A percentile compares a stretch with the other conserved stretches of the same genome.
phyloP scores from a whole-genome alignment of 192 early-diverging fungal species.

The Linderina pennispora region DNA sequence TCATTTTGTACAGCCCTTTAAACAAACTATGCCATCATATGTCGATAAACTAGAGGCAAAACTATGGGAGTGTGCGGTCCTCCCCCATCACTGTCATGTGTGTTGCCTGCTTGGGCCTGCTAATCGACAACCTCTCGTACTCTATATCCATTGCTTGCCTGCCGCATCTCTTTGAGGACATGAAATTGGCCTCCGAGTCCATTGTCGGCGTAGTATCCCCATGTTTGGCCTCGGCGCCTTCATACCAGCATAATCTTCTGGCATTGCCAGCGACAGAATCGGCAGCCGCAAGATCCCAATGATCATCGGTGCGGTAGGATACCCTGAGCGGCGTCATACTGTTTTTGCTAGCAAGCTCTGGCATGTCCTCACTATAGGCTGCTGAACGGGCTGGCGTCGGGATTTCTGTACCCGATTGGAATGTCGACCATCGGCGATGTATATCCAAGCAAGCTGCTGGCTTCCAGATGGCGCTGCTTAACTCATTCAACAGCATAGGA shows the following conservation, averaged over 20 bases:
- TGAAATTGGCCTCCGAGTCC: constrained; percentile 29
- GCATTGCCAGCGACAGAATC: constrained; percentile 29
- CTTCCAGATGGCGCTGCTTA: constrained; percentile 27
- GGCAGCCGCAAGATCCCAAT: constrained; percentile 29
- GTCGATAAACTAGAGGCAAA: not conserved
- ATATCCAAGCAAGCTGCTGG: constrained; percentile 32
- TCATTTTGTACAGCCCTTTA: too few relatives aligned
- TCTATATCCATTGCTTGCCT: constrained; percentile 36
- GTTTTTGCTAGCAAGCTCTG: constrained; percentile 31
- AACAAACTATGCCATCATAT: not conserved
- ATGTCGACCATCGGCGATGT: constrained; percentile 30
- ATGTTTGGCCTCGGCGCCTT: constrained; percentile 37
- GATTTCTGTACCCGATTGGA: constrained; percentile 24
- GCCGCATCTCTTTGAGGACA: constrained; percentile 42
- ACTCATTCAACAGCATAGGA: constrained; percentile 21
- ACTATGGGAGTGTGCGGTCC: constrained; percentile 11
- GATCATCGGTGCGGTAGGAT: constrained; percentile 23
- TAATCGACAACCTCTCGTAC: constrained; percentile 30
- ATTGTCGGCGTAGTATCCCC: constrained; percentile 18
- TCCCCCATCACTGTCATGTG: constrained; percentile 16
- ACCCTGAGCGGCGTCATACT: constrained; percentile 15
- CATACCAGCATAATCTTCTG: constrained; percentile 27
- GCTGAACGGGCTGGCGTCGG: constrained; percentile 39
- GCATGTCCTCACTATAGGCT: constrained; percentile 33
- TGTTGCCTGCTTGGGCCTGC: constrained; percentile 23